A percentile compares a stretch with the other conserved stretches of the same genome.
Evolutionary conservation across 2,329 filamentous ascomycete species (phyloP).

Genomic region (Xenosphaeropsis pyriputrescens): DNA sequence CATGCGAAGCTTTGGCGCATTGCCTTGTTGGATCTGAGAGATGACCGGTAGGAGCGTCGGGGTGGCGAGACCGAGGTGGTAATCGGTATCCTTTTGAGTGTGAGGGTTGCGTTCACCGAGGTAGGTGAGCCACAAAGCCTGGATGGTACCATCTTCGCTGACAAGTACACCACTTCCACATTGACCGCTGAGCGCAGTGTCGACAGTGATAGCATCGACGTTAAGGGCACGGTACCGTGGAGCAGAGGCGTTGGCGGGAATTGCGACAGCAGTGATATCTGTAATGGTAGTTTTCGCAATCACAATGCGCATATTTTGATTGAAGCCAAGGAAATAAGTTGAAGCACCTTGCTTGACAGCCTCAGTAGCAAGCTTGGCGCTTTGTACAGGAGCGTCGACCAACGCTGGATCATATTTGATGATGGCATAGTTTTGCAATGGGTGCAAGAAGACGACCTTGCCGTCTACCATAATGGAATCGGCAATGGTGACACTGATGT

Average conservation of each 20-base stretch:
- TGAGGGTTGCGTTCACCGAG: constrained; percentile 74
- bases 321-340: constrained; percentile 97
- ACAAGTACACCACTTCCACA: constrained; percentile 91
- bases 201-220: constrained; percentile 91
- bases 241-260: constrained; percentile 82
- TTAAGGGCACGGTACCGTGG: constrained; percentile 92
- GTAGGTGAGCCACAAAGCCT: constrained; percentile 94
- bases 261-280: constrained; percentile 92
- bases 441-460: constrained; percentile 91
- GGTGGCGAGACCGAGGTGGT: constrained; percentile 83
- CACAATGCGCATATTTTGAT: constrained; percentile 85
- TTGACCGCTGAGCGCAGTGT: constrained; percentile 79
- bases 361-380: constrained; percentile 66
- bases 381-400: constrained; percentile 87
- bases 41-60: constrained; percentile 83
- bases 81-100: constrained; percentile 82
- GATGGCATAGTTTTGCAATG: constrained; percentile 91
- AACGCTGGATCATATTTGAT: constrained; percentile 87
- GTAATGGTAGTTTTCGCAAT: constrained; percentile 91
- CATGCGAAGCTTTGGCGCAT: constrained; percentile 72
- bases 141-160: constrained; percentile 78
- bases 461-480: constrained; percentile 91
- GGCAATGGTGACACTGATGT: constrained; percentile 90
- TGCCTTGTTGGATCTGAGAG: constrained; percentile 66
- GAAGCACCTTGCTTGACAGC: constrained; percentile 85